Evolutionary conservation across 805 yeast species (phyloP).

Genomic region (Candida ulmi): DNA sequence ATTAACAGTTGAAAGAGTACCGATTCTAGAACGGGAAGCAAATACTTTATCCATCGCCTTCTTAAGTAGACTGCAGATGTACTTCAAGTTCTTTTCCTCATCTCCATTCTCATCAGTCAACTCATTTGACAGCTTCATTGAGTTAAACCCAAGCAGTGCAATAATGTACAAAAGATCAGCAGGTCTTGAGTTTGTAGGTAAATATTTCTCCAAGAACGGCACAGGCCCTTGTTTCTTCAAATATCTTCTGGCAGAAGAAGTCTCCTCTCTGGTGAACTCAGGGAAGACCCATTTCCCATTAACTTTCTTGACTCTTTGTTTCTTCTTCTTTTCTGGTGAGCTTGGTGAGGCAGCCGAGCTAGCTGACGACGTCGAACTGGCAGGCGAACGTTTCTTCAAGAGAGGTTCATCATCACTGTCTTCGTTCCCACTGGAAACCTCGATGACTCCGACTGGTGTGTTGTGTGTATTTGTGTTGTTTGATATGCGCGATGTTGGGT

Average conservation of each 20-base stretch:
- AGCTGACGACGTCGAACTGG: too few relatives aligned
- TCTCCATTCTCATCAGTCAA: constrained; percentile 25
- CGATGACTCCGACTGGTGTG: background rate
- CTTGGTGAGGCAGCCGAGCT: too few relatives aligned
- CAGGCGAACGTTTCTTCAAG: too few relatives aligned
- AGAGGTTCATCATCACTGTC: background rate
- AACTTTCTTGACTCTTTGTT: constrained; percentile 10
- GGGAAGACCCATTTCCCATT: constrained; percentile 32
- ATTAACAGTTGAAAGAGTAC: constrained; percentile 50
- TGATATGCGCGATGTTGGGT: too few relatives aligned
- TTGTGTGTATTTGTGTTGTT: background rate
- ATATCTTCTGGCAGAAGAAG: constrained; percentile 42
- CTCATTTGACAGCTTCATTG: constrained; percentile 11
- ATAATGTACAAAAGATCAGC: constrained; percentile 53
- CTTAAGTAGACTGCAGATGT: constrained; percentile 47
- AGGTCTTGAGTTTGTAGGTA: constrained; percentile 56
- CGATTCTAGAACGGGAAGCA: constrained; percentile 48
- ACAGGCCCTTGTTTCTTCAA: constrained; percentile 57
- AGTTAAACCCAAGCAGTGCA: constrained; percentile 55
- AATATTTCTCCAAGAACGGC: constrained; percentile 52
- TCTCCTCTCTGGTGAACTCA: constrained; percentile 34
- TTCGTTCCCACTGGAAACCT: too few relatives aligned
- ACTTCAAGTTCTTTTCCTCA: constrained; percentile 40
- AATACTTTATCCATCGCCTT: constrained; percentile 61
- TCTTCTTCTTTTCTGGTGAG: background rate